Conservation (phyloP, 1,284 basidiomycete species). For the Pseudozyma sp. region DNA sequence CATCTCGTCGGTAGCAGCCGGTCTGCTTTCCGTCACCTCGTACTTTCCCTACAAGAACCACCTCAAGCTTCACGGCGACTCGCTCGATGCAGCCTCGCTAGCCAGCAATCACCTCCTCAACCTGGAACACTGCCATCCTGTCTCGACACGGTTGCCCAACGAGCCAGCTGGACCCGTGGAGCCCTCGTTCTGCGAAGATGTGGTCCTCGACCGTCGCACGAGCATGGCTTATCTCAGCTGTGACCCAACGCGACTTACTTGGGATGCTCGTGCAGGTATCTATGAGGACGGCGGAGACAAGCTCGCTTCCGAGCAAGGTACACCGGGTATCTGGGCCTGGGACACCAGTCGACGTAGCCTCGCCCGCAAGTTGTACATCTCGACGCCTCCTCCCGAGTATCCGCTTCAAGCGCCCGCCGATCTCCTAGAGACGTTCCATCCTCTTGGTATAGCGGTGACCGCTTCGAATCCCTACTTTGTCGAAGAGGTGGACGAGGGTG, state of each 20-base stretch:
- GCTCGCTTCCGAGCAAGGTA: slow-evolving; percentile 21
- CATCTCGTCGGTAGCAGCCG: slow-evolving; percentile 37
- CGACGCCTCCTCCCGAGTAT: slow-evolving; percentile 39
- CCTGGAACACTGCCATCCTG: slow-evolving; percentile 34
- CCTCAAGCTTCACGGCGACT: slow-evolving; percentile 39
- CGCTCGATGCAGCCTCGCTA: slow-evolving; percentile 5
- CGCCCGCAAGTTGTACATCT: slow-evolving; percentile 41
- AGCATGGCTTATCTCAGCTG: slow-evolving; percentile 56
- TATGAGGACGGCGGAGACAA: slow-evolving; percentile 35
- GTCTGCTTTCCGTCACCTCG: slow-evolving; percentile 37
- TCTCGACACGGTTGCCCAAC: slow-evolving; percentile 27
- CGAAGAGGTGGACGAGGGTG: slow-evolving; percentile 24
- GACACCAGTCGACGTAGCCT: slow-evolving; percentile 33
- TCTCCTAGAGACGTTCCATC: slow-evolving; percentile 44
- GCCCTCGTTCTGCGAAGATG: slow-evolving; percentile 55
- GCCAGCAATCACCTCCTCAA: slow-evolving; percentile 22
- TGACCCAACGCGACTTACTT: slow-evolving; percentile 50
- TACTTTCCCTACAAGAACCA: slow-evolving; percentile 46
- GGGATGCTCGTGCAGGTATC: slow-evolving; percentile 47
- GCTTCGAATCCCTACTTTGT: slow-evolving; percentile 40
- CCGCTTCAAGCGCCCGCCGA: slow-evolving; percentile 31
- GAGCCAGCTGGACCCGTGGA: slow-evolving; percentile 42
- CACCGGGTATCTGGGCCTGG: slow-evolving; percentile 53
- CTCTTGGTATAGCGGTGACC: slow-evolving; percentile 48
- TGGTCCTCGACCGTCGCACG: slow-evolving; percentile 42